Conservation (phyloP, 192 early-diverging fungal genomes). For the Coemansia sp. region DNA sequence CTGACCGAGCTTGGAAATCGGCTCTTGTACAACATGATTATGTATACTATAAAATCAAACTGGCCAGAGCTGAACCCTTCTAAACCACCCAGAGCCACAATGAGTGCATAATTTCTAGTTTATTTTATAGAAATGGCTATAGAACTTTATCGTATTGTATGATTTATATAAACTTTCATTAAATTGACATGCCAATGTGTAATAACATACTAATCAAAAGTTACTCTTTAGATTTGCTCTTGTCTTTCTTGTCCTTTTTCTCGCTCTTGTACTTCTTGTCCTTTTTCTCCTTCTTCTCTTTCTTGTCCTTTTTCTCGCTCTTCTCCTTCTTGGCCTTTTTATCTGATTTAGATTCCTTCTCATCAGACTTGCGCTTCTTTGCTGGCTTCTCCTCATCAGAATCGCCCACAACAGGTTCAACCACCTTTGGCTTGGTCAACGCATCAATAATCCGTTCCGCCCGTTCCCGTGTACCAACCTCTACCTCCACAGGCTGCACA, state of each 20-base stretch:
- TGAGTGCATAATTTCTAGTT: neutral
- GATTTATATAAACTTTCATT: neutral
- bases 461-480: slow-evolving; percentile 9
- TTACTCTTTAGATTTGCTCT: slow-evolving; percentile 14
- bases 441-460: slow-evolving; percentile 26
- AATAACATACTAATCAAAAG: neutral
- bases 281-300: slow-evolving; percentile 9
- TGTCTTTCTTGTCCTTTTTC: slow-evolving; percentile 19
- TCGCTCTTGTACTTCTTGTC: slow-evolving; percentile 9
- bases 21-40: neutral
- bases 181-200: no score
- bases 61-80: neutral
- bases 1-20: neutral
- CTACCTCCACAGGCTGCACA: neutral
- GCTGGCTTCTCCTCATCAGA: neutral
- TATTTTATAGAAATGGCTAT: neutral
- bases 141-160: neutral
- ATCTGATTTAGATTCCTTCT: slow-evolving; percentile 7
- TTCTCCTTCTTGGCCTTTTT: slow-evolving; percentile 16
- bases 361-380: slow-evolving; percentile 10
- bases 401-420: neutral
- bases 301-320: slow-evolving; percentile 1
- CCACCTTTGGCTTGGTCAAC: slow-evolving; percentile 2
- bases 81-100: neutral
- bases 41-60: neutral